Percentiles rank a stretch among this genome's conserved stretches.
Conservation (phyloP, 805 yeast species). For the Maudiozyma turicensis region DNA sequence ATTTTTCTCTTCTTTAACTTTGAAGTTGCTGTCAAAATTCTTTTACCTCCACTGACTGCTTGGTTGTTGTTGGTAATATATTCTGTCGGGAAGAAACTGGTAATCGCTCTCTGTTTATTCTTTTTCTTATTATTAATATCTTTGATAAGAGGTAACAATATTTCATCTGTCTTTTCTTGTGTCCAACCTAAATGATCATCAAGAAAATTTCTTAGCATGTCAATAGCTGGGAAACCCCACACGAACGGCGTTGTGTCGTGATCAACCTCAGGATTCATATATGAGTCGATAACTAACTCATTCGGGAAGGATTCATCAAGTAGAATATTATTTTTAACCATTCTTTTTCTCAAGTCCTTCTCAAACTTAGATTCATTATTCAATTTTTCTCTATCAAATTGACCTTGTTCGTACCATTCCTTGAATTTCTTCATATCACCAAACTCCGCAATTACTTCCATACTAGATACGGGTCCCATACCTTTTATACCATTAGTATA, state of each 20-base stretch:
- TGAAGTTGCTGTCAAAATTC: slow-evolving; percentile 49
- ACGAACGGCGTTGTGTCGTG: slow-evolving; percentile 63
- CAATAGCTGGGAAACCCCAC: slow-evolving; percentile 89
- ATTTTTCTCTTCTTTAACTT: slow-evolving; percentile 31
- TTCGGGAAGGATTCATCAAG: slow-evolving; percentile 66
- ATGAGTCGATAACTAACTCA: slow-evolving; percentile 58
- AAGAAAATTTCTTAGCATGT: slow-evolving; percentile 61
- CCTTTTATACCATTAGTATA: slow-evolving; percentile 91
- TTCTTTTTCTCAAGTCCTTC: slow-evolving; percentile 46
- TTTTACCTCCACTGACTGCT: slow-evolving; percentile 45
- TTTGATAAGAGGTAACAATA: slow-evolving; percentile 73
- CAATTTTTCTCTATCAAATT: slow-evolving; percentile 33
- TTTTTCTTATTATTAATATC: slow-evolving; percentile 56
- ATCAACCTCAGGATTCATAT: slow-evolving; percentile 75
- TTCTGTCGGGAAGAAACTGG: slow-evolving; percentile 61
- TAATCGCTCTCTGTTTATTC: slow-evolving; percentile 44
- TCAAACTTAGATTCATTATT: slow-evolving; percentile 39
- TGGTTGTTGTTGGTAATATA: slow-evolving; percentile 33
- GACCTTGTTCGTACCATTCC: slow-evolving; percentile 36
- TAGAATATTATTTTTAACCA: slow-evolving; percentile 44
- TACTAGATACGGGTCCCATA: slow-evolving; percentile 86
- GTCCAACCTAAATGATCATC: slow-evolving; percentile 72
- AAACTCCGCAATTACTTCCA: slow-evolving; percentile 86
- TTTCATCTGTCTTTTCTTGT: slow-evolving; percentile 64
- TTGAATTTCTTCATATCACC: slow-evolving; percentile 33